These are phyloP conservation scores for Gloeostereum incarnatum DNA, from an alignment of 768 basidiomycete genomes.

Conservation along the genomic window DNA sequence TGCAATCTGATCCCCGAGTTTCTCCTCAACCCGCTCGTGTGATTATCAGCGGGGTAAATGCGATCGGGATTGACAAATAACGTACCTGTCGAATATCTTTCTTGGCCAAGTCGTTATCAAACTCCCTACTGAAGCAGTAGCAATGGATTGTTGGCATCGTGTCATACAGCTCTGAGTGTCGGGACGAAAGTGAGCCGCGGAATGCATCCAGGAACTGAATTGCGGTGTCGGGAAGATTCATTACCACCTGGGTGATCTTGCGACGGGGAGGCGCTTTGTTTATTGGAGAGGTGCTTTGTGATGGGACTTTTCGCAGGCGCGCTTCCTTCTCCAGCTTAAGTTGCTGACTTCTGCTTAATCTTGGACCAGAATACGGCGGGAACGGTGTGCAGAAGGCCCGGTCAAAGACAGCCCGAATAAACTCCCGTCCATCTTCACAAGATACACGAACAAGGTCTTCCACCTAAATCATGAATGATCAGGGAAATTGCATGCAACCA, in stretches of 20 bases:
- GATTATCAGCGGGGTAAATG: constrained; percentile 11
- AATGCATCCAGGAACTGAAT: constrained; percentile 87
- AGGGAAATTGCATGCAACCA: constrained; percentile 1
- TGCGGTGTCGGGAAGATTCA: constrained; percentile 95
- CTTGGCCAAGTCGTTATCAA: constrained; percentile 58
- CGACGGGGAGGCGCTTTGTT: constrained; percentile 36
- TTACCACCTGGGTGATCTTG: constrained; percentile 81
- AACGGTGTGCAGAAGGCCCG: constrained; percentile 61
- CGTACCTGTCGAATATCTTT: constrained; percentile 76
- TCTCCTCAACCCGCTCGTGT: constrained; percentile 61
- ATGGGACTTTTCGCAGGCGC: background rate
- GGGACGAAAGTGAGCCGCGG: constrained; percentile 51
- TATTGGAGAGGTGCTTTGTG: background rate
- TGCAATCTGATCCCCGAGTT: constrained; percentile 45
- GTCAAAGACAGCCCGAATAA: constrained; percentile 55
- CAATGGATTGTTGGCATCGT: constrained; percentile 90
- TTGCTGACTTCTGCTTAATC: constrained; percentile 28
- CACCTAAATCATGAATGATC: constrained; percentile 43
- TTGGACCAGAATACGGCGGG: constrained; percentile 41
- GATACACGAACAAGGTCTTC: constrained; percentile 55
- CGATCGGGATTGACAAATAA: constrained; percentile 6
- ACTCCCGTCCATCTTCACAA: constrained; percentile 81
- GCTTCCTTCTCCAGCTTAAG: background rate
- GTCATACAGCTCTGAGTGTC: constrained; percentile 36
- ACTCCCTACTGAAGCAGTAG: constrained; percentile 90